phyloP scores from a whole-genome alignment of 129 eudicot species.

The Escallonia rubra region DNA sequence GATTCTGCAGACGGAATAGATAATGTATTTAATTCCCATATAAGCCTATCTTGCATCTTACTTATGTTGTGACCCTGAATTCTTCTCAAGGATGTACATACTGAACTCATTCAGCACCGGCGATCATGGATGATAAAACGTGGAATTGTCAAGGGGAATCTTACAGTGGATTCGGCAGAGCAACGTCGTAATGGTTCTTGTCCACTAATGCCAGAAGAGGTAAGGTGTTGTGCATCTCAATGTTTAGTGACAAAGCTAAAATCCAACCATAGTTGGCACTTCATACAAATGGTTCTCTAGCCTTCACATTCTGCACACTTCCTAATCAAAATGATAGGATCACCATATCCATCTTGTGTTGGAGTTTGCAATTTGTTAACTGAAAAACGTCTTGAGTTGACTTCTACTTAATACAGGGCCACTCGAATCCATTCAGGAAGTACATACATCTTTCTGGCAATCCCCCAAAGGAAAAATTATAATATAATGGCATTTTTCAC shows the following conservation, averaged over 20 bases:
- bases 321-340: too few relatives aligned
- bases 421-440: background rate
- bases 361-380: too few relatives aligned
- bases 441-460: background rate
- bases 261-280: too few relatives aligned
- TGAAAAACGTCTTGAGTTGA: too few relatives aligned
- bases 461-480: too few relatives aligned
- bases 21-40: background rate
- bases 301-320: too few relatives aligned
- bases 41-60: slow-evolving; percentile 2
- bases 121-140: slow-evolving; percentile 96
- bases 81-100: slow-evolving; percentile 83
- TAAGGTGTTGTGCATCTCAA: slow-evolving; percentile 11
- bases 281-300: too few relatives aligned
- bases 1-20: background rate
- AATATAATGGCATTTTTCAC: background rate
- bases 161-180: slow-evolving; percentile 75
- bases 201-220: slow-evolving; percentile 99
- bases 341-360: too few relatives aligned
- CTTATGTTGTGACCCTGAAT: slow-evolving; percentile 5
- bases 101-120: slow-evolving; percentile 92
- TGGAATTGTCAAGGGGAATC: slow-evolving; percentile 86
- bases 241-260: too few relatives aligned
- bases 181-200: slow-evolving; percentile 81
- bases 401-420: too few relatives aligned